Evolutionary conservation across 176 grass and related monocot species (phyloP).

Genomic region (Ensete ventricosum): DNA sequence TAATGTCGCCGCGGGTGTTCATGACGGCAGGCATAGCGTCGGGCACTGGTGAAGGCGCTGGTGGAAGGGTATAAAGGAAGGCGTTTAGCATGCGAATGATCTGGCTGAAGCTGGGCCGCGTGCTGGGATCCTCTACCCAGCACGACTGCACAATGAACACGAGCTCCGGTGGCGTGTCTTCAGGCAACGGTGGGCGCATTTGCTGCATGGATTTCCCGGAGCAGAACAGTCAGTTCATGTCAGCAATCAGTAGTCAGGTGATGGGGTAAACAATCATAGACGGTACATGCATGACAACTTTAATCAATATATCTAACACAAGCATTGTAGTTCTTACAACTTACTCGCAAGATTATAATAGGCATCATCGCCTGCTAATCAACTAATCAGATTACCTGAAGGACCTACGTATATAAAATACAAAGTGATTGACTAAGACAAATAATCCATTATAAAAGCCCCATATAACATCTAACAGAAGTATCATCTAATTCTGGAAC

Average conservation of each 20-base stretch:
- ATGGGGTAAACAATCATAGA: not conserved
- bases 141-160: slow-evolving; percentile 80
- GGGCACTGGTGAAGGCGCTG: slow-evolving; percentile 22
- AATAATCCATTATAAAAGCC: no score
- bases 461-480: no score
- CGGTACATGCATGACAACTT: no score
- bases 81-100: slow-evolving; percentile 90
- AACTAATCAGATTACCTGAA: no score
- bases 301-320: no score
- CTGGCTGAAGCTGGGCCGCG: slow-evolving; percentile 80
- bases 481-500: no score
- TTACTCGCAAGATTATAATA: no score
- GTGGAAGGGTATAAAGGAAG: slow-evolving; percentile 56
- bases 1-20: slow-evolving; percentile 44
- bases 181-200: slow-evolving; percentile 67
- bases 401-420: no score
- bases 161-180: slow-evolving; percentile 62
- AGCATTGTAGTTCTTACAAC: no score
- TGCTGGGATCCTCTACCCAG: slow-evolving; percentile 85
- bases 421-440: no score
- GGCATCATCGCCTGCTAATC: no score
- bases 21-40: slow-evolving; percentile 28
- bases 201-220: slow-evolving; percentile 39
- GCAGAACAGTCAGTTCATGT: slow-evolving; percentile 12
- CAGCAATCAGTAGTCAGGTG: not conserved